Evolutionary conservation across 345 rosid genomes (phyloP).

Genomic region (Ceriops zippeliana): DNA sequence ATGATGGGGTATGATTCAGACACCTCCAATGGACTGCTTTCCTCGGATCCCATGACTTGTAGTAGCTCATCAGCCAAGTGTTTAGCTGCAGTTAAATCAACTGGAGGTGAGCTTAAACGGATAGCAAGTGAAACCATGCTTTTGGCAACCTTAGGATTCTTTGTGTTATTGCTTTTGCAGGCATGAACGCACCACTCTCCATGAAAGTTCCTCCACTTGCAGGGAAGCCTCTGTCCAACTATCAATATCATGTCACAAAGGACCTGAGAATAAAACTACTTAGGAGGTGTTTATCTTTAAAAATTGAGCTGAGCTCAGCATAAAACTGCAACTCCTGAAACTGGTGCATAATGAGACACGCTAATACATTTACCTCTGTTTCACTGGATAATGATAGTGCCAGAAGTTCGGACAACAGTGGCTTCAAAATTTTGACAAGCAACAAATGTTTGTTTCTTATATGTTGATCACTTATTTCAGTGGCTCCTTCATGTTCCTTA

Average conservation of each 20-base stretch:
- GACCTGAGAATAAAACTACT: conserved; percentile 40
- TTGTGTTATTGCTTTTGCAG: conserved; percentile 49
- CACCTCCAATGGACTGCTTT: conserved; percentile 19
- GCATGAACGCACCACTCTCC: conserved; percentile 58
- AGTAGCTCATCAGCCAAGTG: conserved; percentile 49
- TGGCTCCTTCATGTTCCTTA: conserved; percentile 36
- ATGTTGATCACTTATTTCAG: conserved; percentile 42
- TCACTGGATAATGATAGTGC: conserved; percentile 38
- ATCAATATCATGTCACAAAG: conserved; percentile 49
- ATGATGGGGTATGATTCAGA: conserved; percentile 49
- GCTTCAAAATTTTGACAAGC: conserved; percentile 50
- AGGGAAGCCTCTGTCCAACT: conserved; percentile 48
- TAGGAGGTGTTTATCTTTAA: background rate
- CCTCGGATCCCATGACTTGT: conserved; percentile 37
- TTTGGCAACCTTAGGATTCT: conserved; percentile 46
- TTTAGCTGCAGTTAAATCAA: conserved; percentile 49
- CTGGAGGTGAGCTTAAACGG: conserved; percentile 47
- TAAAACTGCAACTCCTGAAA: conserved; percentile 10
- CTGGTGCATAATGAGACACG: background rate
- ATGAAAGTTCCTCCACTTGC: conserved; percentile 48
- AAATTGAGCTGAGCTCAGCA: conserved; percentile 9
- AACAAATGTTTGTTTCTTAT: conserved; percentile 42
- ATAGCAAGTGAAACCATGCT: conserved; percentile 49
- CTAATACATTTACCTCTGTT: conserved; percentile 50
- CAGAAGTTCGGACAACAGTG: conserved; percentile 50